These are phyloP conservation scores for Paramyrothecium sp. DNA, from an alignment of 2,329 filamentous ascomycete species.

Conservation along the genomic window DNA sequence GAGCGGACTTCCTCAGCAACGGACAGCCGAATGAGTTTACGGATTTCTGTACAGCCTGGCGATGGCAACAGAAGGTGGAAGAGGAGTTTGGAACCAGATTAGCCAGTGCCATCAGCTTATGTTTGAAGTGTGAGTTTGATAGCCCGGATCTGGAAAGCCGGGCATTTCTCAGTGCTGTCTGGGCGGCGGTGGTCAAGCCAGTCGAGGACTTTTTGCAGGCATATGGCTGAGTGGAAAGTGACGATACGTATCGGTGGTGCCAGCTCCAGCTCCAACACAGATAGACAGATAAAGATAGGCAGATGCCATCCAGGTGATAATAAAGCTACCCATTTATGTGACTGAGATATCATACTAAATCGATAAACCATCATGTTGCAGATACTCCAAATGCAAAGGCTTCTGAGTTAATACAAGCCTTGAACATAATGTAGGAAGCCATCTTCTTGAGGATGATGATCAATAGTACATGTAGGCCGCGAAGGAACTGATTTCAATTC, in stretches of 20 bases:
- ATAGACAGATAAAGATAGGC: too few species aligned
- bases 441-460: too few species aligned
- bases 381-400: too few species aligned
- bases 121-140: not conserved
- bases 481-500: too few species aligned
- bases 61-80: not conserved
- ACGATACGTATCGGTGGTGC: not conserved
- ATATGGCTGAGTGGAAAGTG: not conserved
- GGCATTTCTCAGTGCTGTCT: not conserved
- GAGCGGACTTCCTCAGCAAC: not conserved
- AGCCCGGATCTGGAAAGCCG: not conserved
- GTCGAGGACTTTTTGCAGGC: not conserved
- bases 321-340: too few species aligned
- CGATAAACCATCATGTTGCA: too few species aligned
- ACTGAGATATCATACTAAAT: too few species aligned
- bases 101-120: not conserved
- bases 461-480: too few species aligned
- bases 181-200: not conserved
- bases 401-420: too few species aligned
- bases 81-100: not conserved
- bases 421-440: too few species aligned
- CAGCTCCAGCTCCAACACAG: too few species aligned
- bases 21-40: not conserved
- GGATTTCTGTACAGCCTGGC: not conserved
- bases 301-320: too few species aligned